phyloP scores from a whole-genome alignment of 495 filamentous ascomycete species.

The Penicillium canariense region DNA sequence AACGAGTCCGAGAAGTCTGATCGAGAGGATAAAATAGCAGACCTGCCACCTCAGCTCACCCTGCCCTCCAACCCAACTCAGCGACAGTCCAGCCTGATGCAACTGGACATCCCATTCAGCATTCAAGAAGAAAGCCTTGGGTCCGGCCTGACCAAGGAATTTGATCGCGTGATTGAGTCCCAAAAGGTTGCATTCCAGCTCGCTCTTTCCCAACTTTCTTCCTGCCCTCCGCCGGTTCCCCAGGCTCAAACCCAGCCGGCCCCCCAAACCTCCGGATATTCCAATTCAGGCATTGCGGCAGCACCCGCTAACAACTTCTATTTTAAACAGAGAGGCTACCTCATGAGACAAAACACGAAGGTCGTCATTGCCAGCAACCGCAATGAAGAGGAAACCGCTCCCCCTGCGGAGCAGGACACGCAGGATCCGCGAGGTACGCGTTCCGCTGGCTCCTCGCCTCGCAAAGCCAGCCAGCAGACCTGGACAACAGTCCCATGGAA shows the following conservation, averaged over 20 bases:
- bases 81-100: constrained; percentile 52
- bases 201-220: constrained; percentile 43
- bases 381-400: constrained; percentile 44
- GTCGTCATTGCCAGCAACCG: constrained; percentile 84
- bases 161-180: constrained; percentile 91
- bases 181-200: constrained; percentile 85
- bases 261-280: background rate
- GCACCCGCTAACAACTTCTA: constrained; percentile 55
- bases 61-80: constrained; percentile 28
- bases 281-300: background rate
- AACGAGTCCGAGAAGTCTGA: constrained; percentile 32
- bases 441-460: constrained; percentile 67
- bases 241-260: constrained; percentile 12
- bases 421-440: constrained; percentile 55
- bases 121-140: constrained; percentile 59
- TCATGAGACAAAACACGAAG: constrained; percentile 98
- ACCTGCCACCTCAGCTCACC: constrained; percentile 15
- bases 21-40: constrained; percentile 24
- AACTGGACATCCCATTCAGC: constrained; percentile 66
- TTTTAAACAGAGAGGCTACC: constrained; percentile 84
- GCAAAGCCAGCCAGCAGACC: constrained; percentile 76
- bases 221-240: constrained; percentile 6
- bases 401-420: constrained; percentile 47
- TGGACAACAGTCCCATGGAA: constrained; percentile 99
- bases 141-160: constrained; percentile 84